Percentiles rank a stretch among this genome's conserved stretches.
Evolutionary conservation across 768 basidiomycete species (phyloP).

Genomic region (Suillus cothurnatus): DNA sequence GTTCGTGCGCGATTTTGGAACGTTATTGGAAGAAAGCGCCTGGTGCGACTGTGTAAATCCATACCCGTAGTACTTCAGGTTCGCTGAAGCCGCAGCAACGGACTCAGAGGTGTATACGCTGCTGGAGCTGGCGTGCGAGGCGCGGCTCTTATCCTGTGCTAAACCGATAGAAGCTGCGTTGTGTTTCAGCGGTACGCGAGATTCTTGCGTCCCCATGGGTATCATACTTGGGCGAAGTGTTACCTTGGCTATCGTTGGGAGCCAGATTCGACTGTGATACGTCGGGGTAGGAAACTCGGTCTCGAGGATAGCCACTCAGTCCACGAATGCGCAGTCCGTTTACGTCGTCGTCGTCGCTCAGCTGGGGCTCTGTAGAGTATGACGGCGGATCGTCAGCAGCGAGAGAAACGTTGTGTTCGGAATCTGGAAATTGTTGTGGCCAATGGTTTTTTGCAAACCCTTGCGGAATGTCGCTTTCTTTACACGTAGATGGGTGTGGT

Average conservation of each 20-base stretch:
- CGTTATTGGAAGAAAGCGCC: conserved; percentile 3
- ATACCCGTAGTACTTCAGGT: conserved; percentile 28
- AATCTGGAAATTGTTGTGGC: conserved; percentile 11
- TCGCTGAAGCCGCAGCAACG: conserved; percentile 19
- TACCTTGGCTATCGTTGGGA: conserved; percentile 12
- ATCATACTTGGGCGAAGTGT: conserved; percentile 13
- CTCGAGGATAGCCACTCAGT: conserved; percentile 14
- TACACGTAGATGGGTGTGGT: neutral
- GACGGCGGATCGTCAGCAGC: neutral
- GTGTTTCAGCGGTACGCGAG: conserved; percentile 14
- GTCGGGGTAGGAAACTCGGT: conserved; percentile 12
- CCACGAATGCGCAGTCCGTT: conserved; percentile 42
- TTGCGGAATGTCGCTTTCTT: neutral
- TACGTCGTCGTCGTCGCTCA: conserved; percentile 29
- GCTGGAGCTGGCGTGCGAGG: conserved; percentile 16
- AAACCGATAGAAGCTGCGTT: neutral
- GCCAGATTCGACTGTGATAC: neutral
- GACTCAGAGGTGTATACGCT: conserved; percentile 32
- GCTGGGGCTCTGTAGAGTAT: neutral
- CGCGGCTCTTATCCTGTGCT: neutral
- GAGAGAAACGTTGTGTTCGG: neutral
- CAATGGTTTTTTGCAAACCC: conserved; percentile 4
- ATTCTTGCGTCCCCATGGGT: conserved; percentile 15
- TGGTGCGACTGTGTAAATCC: conserved; percentile 15
- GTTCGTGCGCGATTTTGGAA: conserved; percentile 4